Conservation (phyloP, 2,329 filamentous ascomycete species). For the Dactylellina parvicollis region DNA sequence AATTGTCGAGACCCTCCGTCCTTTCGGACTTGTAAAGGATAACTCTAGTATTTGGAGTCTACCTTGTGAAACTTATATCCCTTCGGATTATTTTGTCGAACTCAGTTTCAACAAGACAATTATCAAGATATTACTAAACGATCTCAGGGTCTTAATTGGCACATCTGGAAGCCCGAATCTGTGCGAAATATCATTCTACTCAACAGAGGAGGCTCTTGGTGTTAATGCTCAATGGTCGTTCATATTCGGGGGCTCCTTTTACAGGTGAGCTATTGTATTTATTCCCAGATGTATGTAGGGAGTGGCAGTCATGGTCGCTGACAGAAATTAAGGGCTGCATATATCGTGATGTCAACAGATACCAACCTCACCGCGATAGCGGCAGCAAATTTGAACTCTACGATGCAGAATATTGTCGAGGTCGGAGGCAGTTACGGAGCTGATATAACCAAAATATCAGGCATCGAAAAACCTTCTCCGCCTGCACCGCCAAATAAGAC, state of each 20-base stretch:
- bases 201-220: neutral
- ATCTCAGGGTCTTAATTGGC: neutral
- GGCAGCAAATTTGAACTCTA: neutral
- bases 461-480: neutral
- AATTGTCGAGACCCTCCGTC: neutral
- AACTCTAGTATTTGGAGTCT: neutral
- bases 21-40: constrained; percentile 1
- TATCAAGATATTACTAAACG: constrained; percentile 4
- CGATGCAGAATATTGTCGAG: constrained; percentile 7
- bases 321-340: neutral
- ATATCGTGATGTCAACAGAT: neutral
- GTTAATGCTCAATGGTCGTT: constrained; percentile 8
- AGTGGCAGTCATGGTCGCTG: neutral
- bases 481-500: neutral
- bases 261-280: neutral
- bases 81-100: neutral
- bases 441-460: neutral
- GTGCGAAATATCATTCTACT: neutral
- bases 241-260: constrained; percentile 14
- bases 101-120: neutral
- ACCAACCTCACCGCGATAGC: constrained; percentile 7
- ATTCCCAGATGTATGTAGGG: neutral
- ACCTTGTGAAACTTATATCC: neutral
- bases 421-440: constrained; percentile 14
- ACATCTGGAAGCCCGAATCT: neutral